Conservation (phyloP, 805 yeast genomes). For the Metschnikowia amazonensis region DNA sequence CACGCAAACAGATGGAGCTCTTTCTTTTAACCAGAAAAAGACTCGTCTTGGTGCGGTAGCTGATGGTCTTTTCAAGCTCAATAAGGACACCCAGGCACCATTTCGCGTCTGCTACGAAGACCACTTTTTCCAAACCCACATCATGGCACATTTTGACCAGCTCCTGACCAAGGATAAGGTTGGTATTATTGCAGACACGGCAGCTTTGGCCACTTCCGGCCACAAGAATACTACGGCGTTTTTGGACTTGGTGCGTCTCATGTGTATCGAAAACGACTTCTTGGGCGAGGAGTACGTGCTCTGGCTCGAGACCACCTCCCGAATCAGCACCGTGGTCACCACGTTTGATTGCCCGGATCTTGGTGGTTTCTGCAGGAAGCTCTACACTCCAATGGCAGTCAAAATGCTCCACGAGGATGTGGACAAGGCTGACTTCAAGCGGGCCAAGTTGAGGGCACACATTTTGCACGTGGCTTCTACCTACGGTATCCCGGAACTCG, state of each 20-base stretch:
- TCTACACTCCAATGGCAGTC: conserved; percentile 31
- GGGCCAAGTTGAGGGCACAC: conserved; percentile 33
- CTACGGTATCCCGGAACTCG: conserved; percentile 35
- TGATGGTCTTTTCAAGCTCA: conserved; percentile 41
- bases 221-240: conserved; percentile 38
- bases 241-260: conserved; percentile 37
- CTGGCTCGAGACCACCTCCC: conserved; percentile 51
- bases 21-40: conserved; percentile 11
- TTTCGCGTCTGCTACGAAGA: conserved; percentile 53
- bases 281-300: conserved; percentile 42
- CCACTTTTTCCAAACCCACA: conserved; percentile 35
- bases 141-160: conserved; percentile 34
- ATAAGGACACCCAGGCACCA: conserved; percentile 49
- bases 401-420: conserved; percentile 17
- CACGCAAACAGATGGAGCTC: too few species aligned
- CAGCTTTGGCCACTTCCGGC: conserved; percentile 49
- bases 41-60: conserved; percentile 4
- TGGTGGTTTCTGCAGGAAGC: conserved; percentile 28
- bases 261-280: conserved; percentile 23
- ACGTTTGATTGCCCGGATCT: conserved; percentile 30
- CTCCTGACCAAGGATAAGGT: conserved; percentile 48
- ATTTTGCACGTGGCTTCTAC: conserved; percentile 41
- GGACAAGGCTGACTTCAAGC: conserved; percentile 25
- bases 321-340: conserved; percentile 33
- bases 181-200: conserved; percentile 52